Percentiles rank a stretch among this genome's conserved stretches.
Evolutionary conservation across 345 rosid species (phyloP).

Genomic region (Pugionium dolabratum): DNA sequence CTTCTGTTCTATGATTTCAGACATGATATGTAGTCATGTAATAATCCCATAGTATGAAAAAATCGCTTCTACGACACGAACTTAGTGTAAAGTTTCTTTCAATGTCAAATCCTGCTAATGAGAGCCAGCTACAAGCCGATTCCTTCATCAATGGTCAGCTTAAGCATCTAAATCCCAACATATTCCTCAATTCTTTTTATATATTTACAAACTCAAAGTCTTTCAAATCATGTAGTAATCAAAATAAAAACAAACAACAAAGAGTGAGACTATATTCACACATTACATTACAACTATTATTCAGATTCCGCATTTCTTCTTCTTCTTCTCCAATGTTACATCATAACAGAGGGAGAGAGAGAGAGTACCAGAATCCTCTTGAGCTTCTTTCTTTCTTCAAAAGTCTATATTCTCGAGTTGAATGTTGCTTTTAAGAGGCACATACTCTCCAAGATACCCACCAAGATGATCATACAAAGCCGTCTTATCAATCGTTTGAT

Average conservation of each 20-base stretch:
- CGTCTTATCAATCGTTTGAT: constrained; percentile 78
- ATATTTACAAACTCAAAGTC: constrained; percentile 1
- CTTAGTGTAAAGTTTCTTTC: too few species aligned
- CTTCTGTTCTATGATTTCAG: too few species aligned
- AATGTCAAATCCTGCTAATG: too few species aligned
- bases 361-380: constrained; percentile 2
- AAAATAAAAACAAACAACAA: constrained; percentile 21
- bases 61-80: too few species aligned
- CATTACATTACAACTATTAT: constrained; percentile 25
- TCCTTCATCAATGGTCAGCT: too few species aligned
- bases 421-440: constrained; percentile 89
- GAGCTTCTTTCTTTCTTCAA: background rate
- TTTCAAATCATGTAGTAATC: constrained; percentile 16
- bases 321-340: constrained; percentile 7
- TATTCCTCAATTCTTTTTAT: too few species aligned
- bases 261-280: constrained; percentile 28
- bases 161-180: too few species aligned
- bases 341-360: background rate
- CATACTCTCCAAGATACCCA: constrained; percentile 95
- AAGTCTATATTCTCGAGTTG: constrained; percentile 85
- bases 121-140: too few species aligned
- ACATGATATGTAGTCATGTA: too few species aligned
- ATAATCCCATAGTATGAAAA: too few species aligned
- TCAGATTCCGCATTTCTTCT: constrained; percentile 27
- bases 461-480: constrained; percentile 92